Conservation (phyloP, 2,329 filamentous ascomycete species). For the Cercospora beticola region DNA sequence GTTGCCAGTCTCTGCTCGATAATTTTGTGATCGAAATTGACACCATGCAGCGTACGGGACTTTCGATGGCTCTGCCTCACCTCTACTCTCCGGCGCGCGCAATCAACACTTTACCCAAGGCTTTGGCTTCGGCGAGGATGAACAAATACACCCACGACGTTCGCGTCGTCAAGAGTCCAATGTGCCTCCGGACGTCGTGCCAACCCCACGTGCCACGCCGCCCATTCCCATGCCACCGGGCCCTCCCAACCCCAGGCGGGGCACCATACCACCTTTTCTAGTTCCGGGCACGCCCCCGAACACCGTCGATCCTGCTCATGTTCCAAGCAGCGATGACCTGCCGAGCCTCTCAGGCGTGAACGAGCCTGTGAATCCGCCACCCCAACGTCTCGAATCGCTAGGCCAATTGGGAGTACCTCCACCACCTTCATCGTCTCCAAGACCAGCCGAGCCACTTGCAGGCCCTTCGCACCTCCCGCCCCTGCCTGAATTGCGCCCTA, state of each 20-base stretch:
- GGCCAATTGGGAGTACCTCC: neutral
- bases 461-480: neutral
- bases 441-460: neutral
- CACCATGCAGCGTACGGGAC: neutral
- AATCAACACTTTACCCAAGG: neutral
- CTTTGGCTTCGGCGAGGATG: neutral
- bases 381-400: neutral
- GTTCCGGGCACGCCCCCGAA: neutral
- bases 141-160: neutral
- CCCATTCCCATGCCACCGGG: neutral
- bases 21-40: neutral
- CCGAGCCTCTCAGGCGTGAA: neutral
- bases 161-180: conserved; percentile 2
- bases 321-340: neutral
- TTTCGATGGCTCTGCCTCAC: neutral
- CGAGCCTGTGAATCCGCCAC: neutral
- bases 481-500: neutral
- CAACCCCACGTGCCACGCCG: neutral
- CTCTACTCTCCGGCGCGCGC: neutral
- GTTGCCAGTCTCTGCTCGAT: neutral
- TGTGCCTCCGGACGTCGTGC: neutral
- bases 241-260: neutral
- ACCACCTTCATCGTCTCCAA: neutral
- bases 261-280: neutral
- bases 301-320: neutral